These are phyloP conservation scores for Lichina pygmaea DNA, from an alignment of 495 filamentous ascomycete species.

Conservation along the genomic window DNA sequence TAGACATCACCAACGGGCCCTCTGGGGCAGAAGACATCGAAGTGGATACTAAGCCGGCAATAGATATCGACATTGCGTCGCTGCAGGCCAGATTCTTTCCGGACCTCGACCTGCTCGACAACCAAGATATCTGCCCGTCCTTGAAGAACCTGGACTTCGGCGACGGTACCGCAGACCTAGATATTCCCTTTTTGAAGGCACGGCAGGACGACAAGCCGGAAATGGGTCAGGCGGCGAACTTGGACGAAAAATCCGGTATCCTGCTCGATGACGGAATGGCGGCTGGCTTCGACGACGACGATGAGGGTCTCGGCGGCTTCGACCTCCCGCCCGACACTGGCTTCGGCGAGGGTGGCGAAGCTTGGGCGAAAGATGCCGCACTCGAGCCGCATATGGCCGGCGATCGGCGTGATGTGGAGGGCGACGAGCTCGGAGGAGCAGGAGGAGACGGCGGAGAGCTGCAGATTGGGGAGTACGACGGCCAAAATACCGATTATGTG, in stretches of 20 bases:
- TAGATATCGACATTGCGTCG: slow-evolving; percentile 36
- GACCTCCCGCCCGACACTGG: slow-evolving; percentile 38
- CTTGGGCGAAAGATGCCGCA: slow-evolving; percentile 41
- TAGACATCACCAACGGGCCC: slow-evolving; percentile 10
- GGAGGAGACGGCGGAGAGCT: slow-evolving; percentile 18
- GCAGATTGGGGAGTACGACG: slow-evolving; percentile 31
- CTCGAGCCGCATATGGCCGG: slow-evolving; percentile 32
- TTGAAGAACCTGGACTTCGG: slow-evolving; percentile 81
- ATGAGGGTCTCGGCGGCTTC: slow-evolving; percentile 42
- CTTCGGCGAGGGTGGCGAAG: slow-evolving; percentile 53
- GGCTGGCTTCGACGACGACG: slow-evolving; percentile 51
- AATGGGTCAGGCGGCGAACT: slow-evolving; percentile 18
- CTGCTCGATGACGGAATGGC: slow-evolving; percentile 64
- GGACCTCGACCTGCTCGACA: slow-evolving; percentile 44
- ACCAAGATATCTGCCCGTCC: slow-evolving; percentile 83
- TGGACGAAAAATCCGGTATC: slow-evolving; percentile 47
- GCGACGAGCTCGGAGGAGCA: slow-evolving; percentile 21
- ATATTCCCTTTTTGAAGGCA: slow-evolving; percentile 79
- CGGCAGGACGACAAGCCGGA: slow-evolving; percentile 62
- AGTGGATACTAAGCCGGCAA: slow-evolving; percentile 23
- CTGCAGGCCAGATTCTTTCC: slow-evolving; percentile 71
- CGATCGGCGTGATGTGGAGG: slow-evolving; percentile 24
- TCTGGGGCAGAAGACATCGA: slow-evolving; percentile 11
- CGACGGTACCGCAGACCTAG: slow-evolving; percentile 51
- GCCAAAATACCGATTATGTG: slow-evolving; percentile 32